A percentile compares a stretch with the other conserved stretches of the same genome.
phyloP scores from a whole-genome alignment of 164 flowering plant species.

The Nymphaea colorata region DNA sequence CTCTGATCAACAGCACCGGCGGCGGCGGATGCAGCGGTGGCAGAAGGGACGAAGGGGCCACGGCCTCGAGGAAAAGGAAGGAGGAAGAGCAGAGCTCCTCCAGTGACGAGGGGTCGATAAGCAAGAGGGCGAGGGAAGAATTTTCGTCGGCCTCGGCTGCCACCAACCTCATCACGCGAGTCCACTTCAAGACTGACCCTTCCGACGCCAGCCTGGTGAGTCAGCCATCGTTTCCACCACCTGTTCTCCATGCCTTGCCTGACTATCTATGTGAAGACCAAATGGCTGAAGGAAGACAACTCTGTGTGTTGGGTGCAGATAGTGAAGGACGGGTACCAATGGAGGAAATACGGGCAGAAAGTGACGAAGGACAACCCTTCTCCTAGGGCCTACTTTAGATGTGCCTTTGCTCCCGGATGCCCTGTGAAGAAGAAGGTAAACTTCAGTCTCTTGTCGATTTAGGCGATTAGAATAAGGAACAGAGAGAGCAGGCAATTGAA shows the following conservation, averaged over 20 bases:
- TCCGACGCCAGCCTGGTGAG: slow-evolving; percentile 58
- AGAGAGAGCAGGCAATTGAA: no score
- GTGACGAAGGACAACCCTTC: slow-evolving; percentile 20
- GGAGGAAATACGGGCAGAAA: slow-evolving; percentile 24
- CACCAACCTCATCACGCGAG: background rate
- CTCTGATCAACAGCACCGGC: no score
- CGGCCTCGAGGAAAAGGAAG: slow-evolving; percentile 24
- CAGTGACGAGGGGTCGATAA: slow-evolving; percentile 23
- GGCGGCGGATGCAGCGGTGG: background rate
- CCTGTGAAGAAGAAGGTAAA: slow-evolving; percentile 21
- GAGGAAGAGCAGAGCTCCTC: slow-evolving; percentile 30
- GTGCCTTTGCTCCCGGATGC: slow-evolving; percentile 23
- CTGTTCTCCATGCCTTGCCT: background rate
- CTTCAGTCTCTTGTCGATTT: no score
- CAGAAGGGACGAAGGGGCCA: no score
- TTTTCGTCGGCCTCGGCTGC: slow-evolving; percentile 19
- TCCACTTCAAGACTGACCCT: slow-evolving; percentile 25
- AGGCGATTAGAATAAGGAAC: no score
- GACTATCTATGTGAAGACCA: no score
- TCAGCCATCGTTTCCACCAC: background rate
- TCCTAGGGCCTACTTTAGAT: slow-evolving; percentile 20
- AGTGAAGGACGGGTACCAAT: slow-evolving; percentile 21
- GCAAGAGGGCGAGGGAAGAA: slow-evolving; percentile 15
- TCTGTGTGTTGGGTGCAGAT: slow-evolving; percentile 1
- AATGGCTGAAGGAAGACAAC: background rate